Evolutionary conservation across 768 basidiomycete species (phyloP), one percentile per base, ranked within the genome.

Genomic region (Amanita phalloides): DNA sequence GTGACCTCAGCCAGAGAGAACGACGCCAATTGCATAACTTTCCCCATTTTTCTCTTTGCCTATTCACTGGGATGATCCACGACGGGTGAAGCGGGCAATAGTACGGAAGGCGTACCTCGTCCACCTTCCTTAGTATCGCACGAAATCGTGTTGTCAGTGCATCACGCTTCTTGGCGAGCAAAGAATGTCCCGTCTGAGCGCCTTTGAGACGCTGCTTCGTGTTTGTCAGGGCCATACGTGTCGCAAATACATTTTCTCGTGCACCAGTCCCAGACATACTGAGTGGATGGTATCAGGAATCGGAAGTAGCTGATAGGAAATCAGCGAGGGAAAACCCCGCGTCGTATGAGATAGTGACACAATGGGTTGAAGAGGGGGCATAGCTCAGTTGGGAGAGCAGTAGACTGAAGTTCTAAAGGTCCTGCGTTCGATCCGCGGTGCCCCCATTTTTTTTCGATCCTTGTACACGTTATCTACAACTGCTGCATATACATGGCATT

Each of bases 1-100:
- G 94, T 95, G 57, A 99, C 96, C 68, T 98, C 95, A 0, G 96
- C 96, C 72, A 98, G 86, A 39, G 94, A 96, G 76, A 99, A 96
- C 38, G 96, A 98, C 23, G 96, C 96, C 47, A 98, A 77, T 66
- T 99, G 96, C 84, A 99, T 96, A 23, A 98, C 94, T 54, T 90
- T 78, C 28, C 96, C 96, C 96, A 98, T 99, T 72, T 97, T 94
- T 54, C 93, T 81, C 68, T 99, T 99, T 8, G 96, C 95, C 94
- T 98, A 57, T 55, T 55, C 4, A 51, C 58, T 65, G 48, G 54
- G 57, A 50, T 56, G 53, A 58, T 66, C 43, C 64, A 53, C 49
- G 58, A 37, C 57, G 50, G 43, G 46, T 43, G 43, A 45, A 23
- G 6, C 37, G 10, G 14, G 45, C 20, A 25, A 30, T 36, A 49